Evolutionary conservation across 352 stramenopile species (phyloP).

Genomic region (Phytophthora tentaculata): DNA sequence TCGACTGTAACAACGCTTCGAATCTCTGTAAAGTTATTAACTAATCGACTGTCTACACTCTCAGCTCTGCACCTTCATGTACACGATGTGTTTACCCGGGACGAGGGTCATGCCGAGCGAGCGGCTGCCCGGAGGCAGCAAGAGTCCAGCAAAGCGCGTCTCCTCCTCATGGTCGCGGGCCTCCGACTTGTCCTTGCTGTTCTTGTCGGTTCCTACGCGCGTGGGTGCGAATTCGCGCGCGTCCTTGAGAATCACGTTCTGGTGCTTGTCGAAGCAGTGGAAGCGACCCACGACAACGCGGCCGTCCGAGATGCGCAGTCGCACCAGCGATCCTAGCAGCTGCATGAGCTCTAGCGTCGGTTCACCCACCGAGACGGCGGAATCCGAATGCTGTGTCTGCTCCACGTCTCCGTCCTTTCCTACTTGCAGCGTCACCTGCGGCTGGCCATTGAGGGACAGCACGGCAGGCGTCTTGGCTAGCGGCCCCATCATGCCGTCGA

Average conservation of each 20-base stretch:
- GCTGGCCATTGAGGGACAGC: constrained; percentile 67
- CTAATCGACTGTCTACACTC: constrained; percentile 5
- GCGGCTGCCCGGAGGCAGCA: constrained; percentile 46
- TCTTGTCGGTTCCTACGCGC: constrained; percentile 23
- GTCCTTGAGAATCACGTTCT: constrained; percentile 83
- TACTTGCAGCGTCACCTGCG: constrained; percentile 50
- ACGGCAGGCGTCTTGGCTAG: constrained; percentile 46
- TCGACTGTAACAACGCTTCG: constrained; percentile 33
- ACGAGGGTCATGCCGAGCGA: constrained; percentile 78
- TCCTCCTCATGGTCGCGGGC: constrained; percentile 50
- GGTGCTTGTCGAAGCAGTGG: constrained; percentile 86
- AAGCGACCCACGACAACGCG: constrained; percentile 70
- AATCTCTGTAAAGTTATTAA: background rate
- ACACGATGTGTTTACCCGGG: constrained; percentile 77
- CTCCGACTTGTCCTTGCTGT: constrained; percentile 37
- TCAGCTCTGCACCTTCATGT: constrained; percentile 67
- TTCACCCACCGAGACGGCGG: constrained; percentile 35
- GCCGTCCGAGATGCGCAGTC: constrained; percentile 76
- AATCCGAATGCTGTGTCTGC: constrained; percentile 27
- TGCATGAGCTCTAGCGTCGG: constrained; percentile 65
- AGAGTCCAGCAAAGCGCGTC: constrained; percentile 30
- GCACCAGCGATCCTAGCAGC: constrained; percentile 59
- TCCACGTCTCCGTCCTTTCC: constrained; percentile 12
- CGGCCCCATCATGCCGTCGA: constrained; percentile 34
- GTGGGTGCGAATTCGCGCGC: constrained; percentile 66